Base-by-base conservation (phyloP, 371 early-diverging fungal genomes). In the Syncephalastrum sp. region DNA sequence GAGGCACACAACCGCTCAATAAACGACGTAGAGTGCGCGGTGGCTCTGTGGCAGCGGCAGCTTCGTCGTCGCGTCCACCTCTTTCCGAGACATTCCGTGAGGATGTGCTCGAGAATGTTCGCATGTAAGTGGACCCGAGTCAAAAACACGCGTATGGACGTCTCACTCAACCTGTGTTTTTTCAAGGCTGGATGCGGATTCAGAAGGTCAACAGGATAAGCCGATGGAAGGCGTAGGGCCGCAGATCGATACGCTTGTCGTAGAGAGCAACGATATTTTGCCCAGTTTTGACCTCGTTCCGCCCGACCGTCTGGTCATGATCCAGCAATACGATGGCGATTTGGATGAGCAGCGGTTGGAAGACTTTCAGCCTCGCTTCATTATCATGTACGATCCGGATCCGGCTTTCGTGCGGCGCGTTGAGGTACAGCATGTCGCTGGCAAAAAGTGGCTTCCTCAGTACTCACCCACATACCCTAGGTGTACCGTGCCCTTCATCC, bases 321-420 rank as follows among this genome's bases (percentile, higher is more conserved):
- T 94, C 12, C 86, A 88, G 24, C 79, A 87, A 25, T 92, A 89
- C 57, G 68, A 72, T 3, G 79, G 77, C 15, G 79, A 81, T 49
- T 54, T 62, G 0, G 82, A 82, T 53, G 72, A 74, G 8, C 67
- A 67, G 33, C 45, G 89, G 0, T 65, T 97, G 49, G 80, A 89
- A 56, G 77, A 83, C 15, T 56, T 88, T n/a, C 65, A 81, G 25
- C 98, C 98, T 8, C 67, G 83, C 19, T 89, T 85, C 50, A 86
- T 98, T 23, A 81, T 98, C 25, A 84, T 97, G 85, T 95, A 92
- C 64, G 92, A 95, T 61, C 94, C 96, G 0, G 85, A 93, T 53
- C 83, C 93, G 0, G 84, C 83, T 1, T 94, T 95, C 77, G 82
- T 98, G 17, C 83, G 98, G 15, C 81, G 90, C 33, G 72, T 96